Conservation (phyloP, 805 yeast genomes). For the Wickerhamomyces pijperi region DNA sequence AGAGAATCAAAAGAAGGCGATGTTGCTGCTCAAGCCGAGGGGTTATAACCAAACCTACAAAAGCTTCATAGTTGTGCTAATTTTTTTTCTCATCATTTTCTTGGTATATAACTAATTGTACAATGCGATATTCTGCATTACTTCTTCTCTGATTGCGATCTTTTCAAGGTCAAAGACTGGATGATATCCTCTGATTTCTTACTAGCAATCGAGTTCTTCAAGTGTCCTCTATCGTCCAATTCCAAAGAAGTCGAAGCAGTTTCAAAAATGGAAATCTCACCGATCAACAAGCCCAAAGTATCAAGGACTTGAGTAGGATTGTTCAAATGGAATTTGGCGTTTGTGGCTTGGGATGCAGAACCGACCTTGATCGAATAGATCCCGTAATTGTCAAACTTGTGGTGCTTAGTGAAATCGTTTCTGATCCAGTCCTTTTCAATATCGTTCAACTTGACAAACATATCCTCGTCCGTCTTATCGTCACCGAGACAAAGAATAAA, state of each 20-base stretch:
- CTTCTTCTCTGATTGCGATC: background rate
- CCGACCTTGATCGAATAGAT: slow-evolving; percentile 86
- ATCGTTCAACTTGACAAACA: slow-evolving; percentile 70
- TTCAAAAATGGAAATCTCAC: slow-evolving; percentile 69
- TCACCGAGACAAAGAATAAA: slow-evolving; percentile 89
- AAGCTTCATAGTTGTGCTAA: too few species aligned
- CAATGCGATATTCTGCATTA: too few species aligned
- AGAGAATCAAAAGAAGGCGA: too few species aligned
- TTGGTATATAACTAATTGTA: too few species aligned
- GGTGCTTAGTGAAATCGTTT: slow-evolving; percentile 13
- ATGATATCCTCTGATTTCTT: slow-evolving; percentile 22
- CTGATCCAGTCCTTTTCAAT: slow-evolving; percentile 47
- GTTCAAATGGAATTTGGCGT: slow-evolving; percentile 74
- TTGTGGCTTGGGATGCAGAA: slow-evolving; percentile 77
- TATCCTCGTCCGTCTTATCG: slow-evolving; percentile 95
- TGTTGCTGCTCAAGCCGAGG: background rate
- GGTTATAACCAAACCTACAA: too few species aligned
- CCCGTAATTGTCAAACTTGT: slow-evolving; percentile 39
- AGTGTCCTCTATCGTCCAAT: slow-evolving; percentile 69
- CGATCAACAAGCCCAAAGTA: slow-evolving; percentile 68
- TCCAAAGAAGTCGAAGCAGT: slow-evolving; percentile 60
- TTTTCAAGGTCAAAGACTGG: slow-evolving; percentile 6
- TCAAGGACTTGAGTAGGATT: slow-evolving; percentile 82
- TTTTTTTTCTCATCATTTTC: too few species aligned
- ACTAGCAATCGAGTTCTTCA: slow-evolving; percentile 31